phyloP scores from a whole-genome alignment of 169 alveolate species.

The Perkinsus olseni region DNA sequence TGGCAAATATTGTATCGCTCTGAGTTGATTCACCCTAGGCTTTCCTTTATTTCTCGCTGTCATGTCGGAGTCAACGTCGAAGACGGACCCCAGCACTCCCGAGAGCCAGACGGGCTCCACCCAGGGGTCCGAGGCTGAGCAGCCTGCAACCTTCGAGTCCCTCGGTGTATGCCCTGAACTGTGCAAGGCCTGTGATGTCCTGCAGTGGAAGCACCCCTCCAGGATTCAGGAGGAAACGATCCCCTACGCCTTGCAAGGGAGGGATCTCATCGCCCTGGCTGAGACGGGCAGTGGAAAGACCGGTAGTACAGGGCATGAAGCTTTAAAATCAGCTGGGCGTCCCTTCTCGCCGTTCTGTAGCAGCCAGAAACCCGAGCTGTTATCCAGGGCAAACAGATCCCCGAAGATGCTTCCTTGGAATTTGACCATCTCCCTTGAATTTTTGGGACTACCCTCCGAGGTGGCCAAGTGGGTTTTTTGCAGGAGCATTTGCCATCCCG shows the following conservation, averaged over 20 bases:
- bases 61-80: not conserved
- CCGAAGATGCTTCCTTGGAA: no score
- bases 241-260: slow-evolving; percentile 80
- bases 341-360: no score
- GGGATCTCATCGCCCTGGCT: slow-evolving; percentile 97
- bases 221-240: slow-evolving; percentile 82
- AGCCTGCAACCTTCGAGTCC: slow-evolving; percentile 59
- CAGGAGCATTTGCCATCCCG: slow-evolving; percentile 90
- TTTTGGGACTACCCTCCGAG: not conserved
- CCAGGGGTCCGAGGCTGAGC: not conserved
- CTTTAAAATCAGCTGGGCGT: slow-evolving; percentile 19
- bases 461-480: not conserved
- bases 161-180: slow-evolving; percentile 90
- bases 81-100: not conserved
- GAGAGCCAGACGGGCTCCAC: not conserved
- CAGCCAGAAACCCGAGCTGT: no score
- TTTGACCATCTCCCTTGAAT: no score
- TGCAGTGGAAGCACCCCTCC: slow-evolving; percentile 88
- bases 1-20: no score
- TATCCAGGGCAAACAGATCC: no score
- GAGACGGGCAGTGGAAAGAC: slow-evolving; percentile 97
- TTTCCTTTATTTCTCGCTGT: no score
- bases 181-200: slow-evolving; percentile 74
- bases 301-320: slow-evolving; percentile 38
- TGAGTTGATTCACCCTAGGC: no score